These are phyloP conservation scores for Moelleriella libera DNA, from an alignment of 2,329 filamentous ascomycete species.

Conservation along the genomic window DNA sequence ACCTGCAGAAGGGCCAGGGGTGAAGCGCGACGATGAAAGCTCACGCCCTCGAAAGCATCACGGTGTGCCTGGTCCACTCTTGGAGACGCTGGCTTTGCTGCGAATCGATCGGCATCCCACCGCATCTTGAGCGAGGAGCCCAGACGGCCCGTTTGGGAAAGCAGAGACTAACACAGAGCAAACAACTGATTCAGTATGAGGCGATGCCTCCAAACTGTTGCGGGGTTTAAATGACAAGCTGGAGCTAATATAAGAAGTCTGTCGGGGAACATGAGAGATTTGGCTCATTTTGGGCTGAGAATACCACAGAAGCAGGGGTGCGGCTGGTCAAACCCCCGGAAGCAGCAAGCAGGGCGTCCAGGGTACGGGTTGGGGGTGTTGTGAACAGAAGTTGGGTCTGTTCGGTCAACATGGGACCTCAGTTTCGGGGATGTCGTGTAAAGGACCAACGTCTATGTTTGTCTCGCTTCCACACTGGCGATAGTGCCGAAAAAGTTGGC, in stretches of 20 bases:
- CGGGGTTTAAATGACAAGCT: slow-evolving; percentile 4
- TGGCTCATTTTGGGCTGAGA: slow-evolving; percentile 4
- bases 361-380: slow-evolving; percentile 3
- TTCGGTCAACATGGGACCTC: too few relatives aligned
- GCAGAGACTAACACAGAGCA: slow-evolving; percentile 1
- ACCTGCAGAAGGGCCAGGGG: neutral
- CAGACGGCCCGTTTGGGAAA: neutral
- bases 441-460: too few relatives aligned
- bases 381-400: slow-evolving; percentile 1
- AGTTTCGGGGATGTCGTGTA: too few relatives aligned
- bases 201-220: neutral
- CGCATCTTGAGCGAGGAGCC: neutral
- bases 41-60: too few relatives aligned
- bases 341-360: slow-evolving; percentile 1
- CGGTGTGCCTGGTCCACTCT: neutral
- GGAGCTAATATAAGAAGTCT: slow-evolving; percentile 2
- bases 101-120: slow-evolving; percentile 3
- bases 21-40: neutral
- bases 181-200: neutral
- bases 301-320: slow-evolving; percentile 2
- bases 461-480: too few relatives aligned
- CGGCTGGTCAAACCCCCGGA: neutral
- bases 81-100: neutral
- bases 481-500: too few relatives aligned
- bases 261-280: slow-evolving; percentile 1